Percentiles rank a stretch among this genome's conserved stretches.
Conservation (phyloP, 139 green algal genomes). For the Chlamydomonas asymmetrica region DNA sequence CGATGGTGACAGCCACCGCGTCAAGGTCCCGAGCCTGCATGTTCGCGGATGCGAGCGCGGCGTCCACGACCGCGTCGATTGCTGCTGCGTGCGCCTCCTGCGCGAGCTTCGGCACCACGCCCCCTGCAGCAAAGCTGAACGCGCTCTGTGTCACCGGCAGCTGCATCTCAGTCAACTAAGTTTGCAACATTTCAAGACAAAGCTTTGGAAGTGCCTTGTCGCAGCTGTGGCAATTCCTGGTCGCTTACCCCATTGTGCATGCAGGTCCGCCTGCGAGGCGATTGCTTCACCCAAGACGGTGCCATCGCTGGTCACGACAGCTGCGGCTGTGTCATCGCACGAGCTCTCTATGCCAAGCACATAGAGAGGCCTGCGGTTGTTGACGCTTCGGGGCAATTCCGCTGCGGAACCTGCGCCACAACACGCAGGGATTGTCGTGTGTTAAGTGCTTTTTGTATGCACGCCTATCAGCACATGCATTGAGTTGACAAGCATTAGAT, state of each 20-base stretch:
- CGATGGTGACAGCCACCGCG: conserved; percentile 93
- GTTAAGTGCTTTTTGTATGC: too few relatives aligned
- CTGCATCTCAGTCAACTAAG: too few relatives aligned
- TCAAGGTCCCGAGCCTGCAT: conserved; percentile 57
- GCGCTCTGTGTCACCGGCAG: neutral
- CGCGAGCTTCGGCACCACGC: conserved; percentile 93
- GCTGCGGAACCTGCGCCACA: neutral
- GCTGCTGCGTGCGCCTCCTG: conserved; percentile 85
- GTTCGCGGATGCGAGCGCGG: conserved; percentile 65
- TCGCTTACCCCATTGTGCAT: conserved; percentile 74
- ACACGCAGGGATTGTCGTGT: neutral
- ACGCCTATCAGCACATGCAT: too few relatives aligned
- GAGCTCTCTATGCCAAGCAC: conserved; percentile 94
- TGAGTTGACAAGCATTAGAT: too few relatives aligned
- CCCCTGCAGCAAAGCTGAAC: conserved; percentile 53
- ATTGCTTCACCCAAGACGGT: conserved; percentile 79
- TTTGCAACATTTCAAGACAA: neutral
- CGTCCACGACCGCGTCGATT: conserved; percentile 86
- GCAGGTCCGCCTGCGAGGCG: conserved; percentile 85
- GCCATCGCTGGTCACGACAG: conserved; percentile 79
- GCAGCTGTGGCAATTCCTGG: neutral
- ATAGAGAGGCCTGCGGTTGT: conserved; percentile 19
- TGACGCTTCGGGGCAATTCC: neutral
- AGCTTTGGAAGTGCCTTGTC: neutral
- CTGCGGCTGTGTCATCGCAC: conserved; percentile 95